Base-by-base conservation (phyloP, 306 rosid species). In the Malus sieversii region DNA sequence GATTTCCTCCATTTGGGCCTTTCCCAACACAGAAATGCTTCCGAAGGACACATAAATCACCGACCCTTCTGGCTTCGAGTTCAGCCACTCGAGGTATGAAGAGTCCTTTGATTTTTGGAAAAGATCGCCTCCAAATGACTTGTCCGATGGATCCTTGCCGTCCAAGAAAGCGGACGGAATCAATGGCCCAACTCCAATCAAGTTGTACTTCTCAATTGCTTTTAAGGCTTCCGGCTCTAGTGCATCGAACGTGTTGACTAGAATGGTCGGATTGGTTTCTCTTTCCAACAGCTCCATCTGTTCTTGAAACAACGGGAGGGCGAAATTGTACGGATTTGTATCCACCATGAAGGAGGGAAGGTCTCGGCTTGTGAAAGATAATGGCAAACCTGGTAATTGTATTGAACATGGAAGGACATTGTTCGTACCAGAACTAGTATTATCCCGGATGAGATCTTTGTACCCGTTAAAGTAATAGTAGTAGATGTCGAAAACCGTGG, bases 11-110 rank as follows among this genome's bases (percentile, higher is more conserved):
- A 46, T 78, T 63, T 83, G 87, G 2, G 16, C 4, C 63, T 73
- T 65, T 2, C 62, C 22, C 51, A 76, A 8, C 19, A 61, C 69
- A 4, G 58, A 55, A 0, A 80, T 51, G 20, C 79, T 80, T 27
- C 87, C 87, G 19, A 84, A 80, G 15, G 87, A 73, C 66, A 84
- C 68, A 42, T 84, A 84, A 20, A 84, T 30, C 6, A 80, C 84
- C 0, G 82, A 73, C 11, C 60, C 42, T 35, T 63, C 16, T 0
- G 77, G 75, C 61, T 77, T 80, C 1, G 82, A 76, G 30, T 35
- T 71, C 61, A 83, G 32, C 87, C 84, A 83, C 22, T 77, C 71
- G 1, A 57, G 48, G 20, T 80, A 73, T 2, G 22, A 10, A 4
- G 35, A 35, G 44, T 77, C 73, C 33, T 70, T 66, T 4, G 80